phyloP scores from a whole-genome alignment of 345 rosid genomes.

The Hibiscus mutabilis region DNA sequence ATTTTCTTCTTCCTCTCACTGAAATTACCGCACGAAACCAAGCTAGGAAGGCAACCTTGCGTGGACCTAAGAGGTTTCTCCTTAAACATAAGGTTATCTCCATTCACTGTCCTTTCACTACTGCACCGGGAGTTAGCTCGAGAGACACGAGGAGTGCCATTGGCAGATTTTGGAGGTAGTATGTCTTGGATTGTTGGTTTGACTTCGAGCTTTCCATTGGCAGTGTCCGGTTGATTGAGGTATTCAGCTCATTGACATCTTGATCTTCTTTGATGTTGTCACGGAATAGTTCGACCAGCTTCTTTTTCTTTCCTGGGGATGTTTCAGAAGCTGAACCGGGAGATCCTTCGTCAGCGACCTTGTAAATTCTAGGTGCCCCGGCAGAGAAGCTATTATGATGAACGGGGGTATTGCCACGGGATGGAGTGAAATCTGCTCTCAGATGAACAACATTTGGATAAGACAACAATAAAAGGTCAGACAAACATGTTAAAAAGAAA shows the following conservation, averaged over 20 bases:
- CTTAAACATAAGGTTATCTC: constrained; percentile 27
- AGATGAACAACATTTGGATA: neutral
- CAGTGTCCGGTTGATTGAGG: constrained; percentile 12
- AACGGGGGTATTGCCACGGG: constrained; percentile 77
- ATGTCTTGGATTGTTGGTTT: constrained; percentile 29
- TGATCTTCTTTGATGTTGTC: constrained; percentile 46
- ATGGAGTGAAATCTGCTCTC: constrained; percentile 82
- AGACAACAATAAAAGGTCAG: neutral
- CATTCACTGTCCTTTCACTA: constrained; percentile 45
- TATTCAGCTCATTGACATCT: constrained; percentile 23
- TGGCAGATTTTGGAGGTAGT: constrained; percentile 34
- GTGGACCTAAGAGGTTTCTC: constrained; percentile 37
- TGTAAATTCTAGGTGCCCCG: constrained; percentile 34
- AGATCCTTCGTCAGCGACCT: constrained; percentile 25
- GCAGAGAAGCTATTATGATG: constrained; percentile 42
- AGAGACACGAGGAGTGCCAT: constrained; percentile 43
- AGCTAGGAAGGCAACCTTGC: constrained; percentile 76
- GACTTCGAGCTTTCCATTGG: constrained; percentile 19
- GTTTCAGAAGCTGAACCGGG: constrained; percentile 36
- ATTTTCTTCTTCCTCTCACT: constrained; percentile 75
- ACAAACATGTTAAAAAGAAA: neutral
- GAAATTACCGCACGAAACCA: constrained; percentile 46
- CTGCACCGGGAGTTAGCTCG: constrained; percentile 42
- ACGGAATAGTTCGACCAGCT: constrained; percentile 63
- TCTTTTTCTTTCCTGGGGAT: constrained; percentile 59